Base-by-base conservation (phyloP, 2,329 filamentous ascomycete species). In the Trichothecium roseum region DNA sequence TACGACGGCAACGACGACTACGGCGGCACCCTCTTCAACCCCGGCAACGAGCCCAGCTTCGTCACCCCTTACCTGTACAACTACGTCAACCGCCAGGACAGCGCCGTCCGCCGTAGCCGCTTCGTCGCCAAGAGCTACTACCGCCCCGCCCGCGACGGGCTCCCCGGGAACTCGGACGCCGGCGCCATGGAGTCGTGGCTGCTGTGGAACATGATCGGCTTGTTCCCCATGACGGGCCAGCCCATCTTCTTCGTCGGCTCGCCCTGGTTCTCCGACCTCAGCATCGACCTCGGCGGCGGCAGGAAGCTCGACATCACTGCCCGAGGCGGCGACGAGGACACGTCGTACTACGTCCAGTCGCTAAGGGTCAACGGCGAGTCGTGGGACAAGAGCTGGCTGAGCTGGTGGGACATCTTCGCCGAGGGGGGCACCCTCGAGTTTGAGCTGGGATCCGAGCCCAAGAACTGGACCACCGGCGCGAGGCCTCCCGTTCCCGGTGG, bases 171-270 rank as follows among this genome's bases (percentile, higher is more conserved):
- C 53, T 76, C 70, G 30, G 81, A 84, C 51, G 78, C 77, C 2
- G 81, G 81, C 6, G 76, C 80, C 12, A 83, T 84, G 78, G 77
- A 84, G 50, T 75, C 70, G 7, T 82, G 77, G 72, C 54, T 81
- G 3, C 55, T 81, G 8, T 84, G 79, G 73, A 74, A 72, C 42
- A 80, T 81, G 68, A 66, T 82, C 27, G 78, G 78, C 2, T 56
- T 83, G 18, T 82, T 81, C 44, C 79, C 78, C 2, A 59, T 84
- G 42, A 80, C 77, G 0, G 78, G 76, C 0, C 78, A 83, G 59
- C 75, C 75, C 0, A 79, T 73, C 1, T 83, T 82, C 50, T 59
- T 83, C 13, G 63, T 83, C 35, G 71, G 70, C 3, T 74, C 72
- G 6, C 77, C 78, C 0, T 81, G 74, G 74, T 77, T 80, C 48